These are phyloP conservation scores for Wickerhamomyces sp. DNA, from an alignment of 1,139 yeast genomes.

Conservation along the genomic window DNA sequence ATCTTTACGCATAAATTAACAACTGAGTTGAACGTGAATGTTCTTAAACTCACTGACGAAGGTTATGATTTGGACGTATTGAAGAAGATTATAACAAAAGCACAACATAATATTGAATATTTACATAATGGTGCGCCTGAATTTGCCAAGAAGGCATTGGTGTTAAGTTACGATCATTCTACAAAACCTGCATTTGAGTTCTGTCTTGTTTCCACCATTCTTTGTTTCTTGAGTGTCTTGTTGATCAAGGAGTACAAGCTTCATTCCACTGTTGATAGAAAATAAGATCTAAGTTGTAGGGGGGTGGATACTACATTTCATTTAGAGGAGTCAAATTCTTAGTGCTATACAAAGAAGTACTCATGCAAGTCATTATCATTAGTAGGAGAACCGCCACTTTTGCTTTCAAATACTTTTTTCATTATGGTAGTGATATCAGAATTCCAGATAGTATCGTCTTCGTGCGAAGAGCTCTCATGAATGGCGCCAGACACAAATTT, in stretches of 20 bases:
- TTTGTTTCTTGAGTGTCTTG: conserved; percentile 32
- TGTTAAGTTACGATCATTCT: conserved; percentile 44
- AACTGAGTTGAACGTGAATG: conserved; percentile 20
- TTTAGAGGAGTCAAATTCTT: too few species aligned
- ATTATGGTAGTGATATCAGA: not conserved
- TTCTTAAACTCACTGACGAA: conserved; percentile 22
- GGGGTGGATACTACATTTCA: too few species aligned
- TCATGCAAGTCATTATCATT: conserved; percentile 4
- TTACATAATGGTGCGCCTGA: conserved; percentile 44
- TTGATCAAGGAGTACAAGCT: conserved; percentile 36
- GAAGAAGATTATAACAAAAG: conserved; percentile 40
- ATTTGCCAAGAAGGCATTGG: conserved; percentile 39
- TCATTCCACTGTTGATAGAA: conserved; percentile 28
- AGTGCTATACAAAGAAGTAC: conserved; percentile 3
- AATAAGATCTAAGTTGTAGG: conserved; percentile 4
- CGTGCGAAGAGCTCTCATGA: not conserved
- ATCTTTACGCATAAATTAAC: conserved; percentile 43
- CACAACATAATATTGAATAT: conserved; percentile 54
- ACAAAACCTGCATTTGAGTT: conserved; percentile 49
- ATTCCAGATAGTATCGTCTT: not conserved
- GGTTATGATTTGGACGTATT: conserved; percentile 33
- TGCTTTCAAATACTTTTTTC: too few species aligned
- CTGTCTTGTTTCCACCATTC: conserved; percentile 33
- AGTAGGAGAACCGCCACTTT: too few species aligned
- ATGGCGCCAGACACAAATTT: conserved; percentile 2